A percentile compares a stretch with the other conserved stretches of the same genome.
Evolutionary conservation across 2,329 filamentous ascomycete genomes (phyloP).

Genomic region (Xylaria arbuscula): DNA sequence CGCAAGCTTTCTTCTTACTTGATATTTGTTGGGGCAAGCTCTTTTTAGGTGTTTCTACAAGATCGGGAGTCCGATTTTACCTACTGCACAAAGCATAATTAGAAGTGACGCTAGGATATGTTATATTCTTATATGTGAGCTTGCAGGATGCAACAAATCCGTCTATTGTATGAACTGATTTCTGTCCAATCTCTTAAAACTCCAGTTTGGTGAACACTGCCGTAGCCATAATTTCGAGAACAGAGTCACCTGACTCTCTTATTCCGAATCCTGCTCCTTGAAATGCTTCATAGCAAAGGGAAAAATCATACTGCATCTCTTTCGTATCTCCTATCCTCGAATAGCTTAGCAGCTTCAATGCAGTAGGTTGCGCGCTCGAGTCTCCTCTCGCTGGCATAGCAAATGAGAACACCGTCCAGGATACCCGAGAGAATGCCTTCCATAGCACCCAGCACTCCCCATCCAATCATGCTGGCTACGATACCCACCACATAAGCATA

Average conservation of each 20-base stretch:
- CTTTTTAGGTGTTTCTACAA: not conserved
- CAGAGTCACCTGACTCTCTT: conserved; percentile 29
- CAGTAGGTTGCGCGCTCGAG: conserved; percentile 83
- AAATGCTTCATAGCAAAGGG: conserved; percentile 30
- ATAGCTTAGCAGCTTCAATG: conserved; percentile 88
- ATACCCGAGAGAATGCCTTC: conserved; percentile 89
- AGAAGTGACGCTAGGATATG: conserved; percentile 13
- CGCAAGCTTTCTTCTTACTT: not conserved
- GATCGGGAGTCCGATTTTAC: not conserved
- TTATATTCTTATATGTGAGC: conserved; percentile 26
- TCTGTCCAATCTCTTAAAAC: conserved; percentile 36
- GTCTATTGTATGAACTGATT: conserved; percentile 29
- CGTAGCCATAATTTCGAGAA: conserved; percentile 15
- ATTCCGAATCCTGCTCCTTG: conserved; percentile 24
- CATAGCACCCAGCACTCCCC: conserved; percentile 90
- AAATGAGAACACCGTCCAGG: conserved; percentile 88
- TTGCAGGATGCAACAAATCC: conserved; percentile 5
- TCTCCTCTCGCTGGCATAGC: conserved; percentile 89
- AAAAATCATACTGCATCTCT: conserved; percentile 48
- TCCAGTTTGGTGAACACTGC: conserved; percentile 19
- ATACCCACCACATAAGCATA: conserved; percentile 96
- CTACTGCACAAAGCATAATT: not conserved
- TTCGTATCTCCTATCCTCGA: conserved; percentile 69
- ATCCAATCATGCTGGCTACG: conserved; percentile 93
- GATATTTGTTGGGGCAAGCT: not conserved